These are phyloP conservation scores for Rhizopogon roseolus DNA, from an alignment of 768 basidiomycete species.

Conservation along the genomic window DNA sequence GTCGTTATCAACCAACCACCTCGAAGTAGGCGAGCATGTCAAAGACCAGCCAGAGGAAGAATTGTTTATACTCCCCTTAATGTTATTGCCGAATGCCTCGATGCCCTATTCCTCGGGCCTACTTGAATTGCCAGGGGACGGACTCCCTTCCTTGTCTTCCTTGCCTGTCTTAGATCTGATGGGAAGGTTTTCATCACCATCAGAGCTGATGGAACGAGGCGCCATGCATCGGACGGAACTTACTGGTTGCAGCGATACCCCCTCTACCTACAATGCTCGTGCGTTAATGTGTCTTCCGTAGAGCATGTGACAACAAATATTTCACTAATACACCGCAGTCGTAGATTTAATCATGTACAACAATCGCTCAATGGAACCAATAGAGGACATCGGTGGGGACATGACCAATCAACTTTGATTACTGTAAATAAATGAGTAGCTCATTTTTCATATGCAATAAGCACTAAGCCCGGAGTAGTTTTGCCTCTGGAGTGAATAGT, in stretches of 20 bases:
- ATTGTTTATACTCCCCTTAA: constrained; percentile 67
- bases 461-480: background rate
- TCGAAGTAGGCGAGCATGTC: constrained; percentile 82
- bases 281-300: constrained; percentile 16
- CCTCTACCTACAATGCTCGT: constrained; percentile 18
- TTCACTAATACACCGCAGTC: background rate
- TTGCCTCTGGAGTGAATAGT: background rate
- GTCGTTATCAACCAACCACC: constrained; percentile 86
- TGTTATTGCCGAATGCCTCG: constrained; percentile 34
- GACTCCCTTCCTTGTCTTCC: constrained; percentile 45
- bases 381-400: too few species aligned
- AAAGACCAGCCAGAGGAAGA: constrained; percentile 43
- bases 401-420: background rate
- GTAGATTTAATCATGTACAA: background rate
- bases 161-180: constrained; percentile 72
- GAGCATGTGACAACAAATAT: background rate
- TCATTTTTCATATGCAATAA: background rate
- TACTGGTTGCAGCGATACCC: constrained; percentile 8
- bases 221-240: constrained; percentile 31
- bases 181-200: constrained; percentile 37
- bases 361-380: too few species aligned
- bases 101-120: constrained; percentile 26
- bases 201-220: constrained; percentile 29
- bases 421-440: background rate
- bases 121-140: constrained; percentile 53